Evolutionary conservation across 495 filamentous ascomycete genomes (phyloP).

Genomic region (Chlorociboria aeruginascens): DNA sequence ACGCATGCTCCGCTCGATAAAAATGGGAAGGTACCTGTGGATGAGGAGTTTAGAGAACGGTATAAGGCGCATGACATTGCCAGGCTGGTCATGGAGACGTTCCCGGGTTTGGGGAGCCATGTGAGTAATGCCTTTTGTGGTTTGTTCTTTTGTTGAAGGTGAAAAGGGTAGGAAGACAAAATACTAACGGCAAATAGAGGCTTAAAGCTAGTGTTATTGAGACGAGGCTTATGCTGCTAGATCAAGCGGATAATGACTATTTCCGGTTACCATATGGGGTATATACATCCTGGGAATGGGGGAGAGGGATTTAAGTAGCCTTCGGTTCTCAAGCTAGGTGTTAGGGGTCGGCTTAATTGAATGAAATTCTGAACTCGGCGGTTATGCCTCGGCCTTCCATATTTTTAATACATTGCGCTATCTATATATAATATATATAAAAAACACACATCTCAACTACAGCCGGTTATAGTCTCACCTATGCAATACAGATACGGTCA

Average conservation of each 20-base stretch:
- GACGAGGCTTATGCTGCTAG: slow-evolving; percentile 8
- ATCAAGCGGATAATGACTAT: slow-evolving; percentile 12
- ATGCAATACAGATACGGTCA: too few species aligned
- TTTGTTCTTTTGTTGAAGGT: neutral
- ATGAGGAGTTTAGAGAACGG: slow-evolving; percentile 7
- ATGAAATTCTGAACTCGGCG: too few species aligned
- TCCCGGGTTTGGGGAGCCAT: neutral
- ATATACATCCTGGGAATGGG: slow-evolving; percentile 14
- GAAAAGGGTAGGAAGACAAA: neutral
- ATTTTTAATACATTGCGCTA: too few species aligned
- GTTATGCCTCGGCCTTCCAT: too few species aligned
- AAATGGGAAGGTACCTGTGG: slow-evolving; percentile 2
- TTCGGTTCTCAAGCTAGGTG: neutral
- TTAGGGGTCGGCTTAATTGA: too few species aligned
- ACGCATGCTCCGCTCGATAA: slow-evolving; percentile 12
- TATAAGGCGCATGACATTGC: slow-evolving; percentile 8
- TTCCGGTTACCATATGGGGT: slow-evolving; percentile 12
- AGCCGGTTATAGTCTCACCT: too few species aligned
- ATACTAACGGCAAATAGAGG: neutral
- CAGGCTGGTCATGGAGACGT: slow-evolving; percentile 2
- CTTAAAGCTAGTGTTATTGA: slow-evolving; percentile 6
- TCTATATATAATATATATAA: too few species aligned
- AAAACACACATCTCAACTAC: too few species aligned
- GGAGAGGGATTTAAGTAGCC: slow-evolving; percentile 3
- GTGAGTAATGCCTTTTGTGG: slow-evolving; percentile 1